phyloP scores from a whole-genome alignment of 768 basidiomycete species.

The Amanita phalloides region DNA sequence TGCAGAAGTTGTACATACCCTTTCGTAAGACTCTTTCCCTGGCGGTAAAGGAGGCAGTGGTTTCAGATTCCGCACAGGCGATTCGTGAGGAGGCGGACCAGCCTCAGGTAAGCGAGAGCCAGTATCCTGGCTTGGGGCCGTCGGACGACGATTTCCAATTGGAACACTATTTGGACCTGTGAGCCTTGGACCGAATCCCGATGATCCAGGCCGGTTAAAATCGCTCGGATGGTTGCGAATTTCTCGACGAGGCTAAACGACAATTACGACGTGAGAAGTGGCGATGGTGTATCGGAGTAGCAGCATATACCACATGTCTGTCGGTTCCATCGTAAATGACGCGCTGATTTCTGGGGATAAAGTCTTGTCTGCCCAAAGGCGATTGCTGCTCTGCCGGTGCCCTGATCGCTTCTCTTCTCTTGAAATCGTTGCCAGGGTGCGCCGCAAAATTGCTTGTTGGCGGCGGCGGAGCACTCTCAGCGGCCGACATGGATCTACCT shows the following conservation, averaged over 20 bases:
- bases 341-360: background rate
- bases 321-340: slow-evolving; percentile 5
- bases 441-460: background rate
- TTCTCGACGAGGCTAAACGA: slow-evolving; percentile 13
- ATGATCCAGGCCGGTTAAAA: slow-evolving; percentile 9
- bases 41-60: slow-evolving; percentile 12
- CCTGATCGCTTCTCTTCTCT: background rate
- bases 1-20: slow-evolving; percentile 10
- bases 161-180: slow-evolving; percentile 30
- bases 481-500: background rate
- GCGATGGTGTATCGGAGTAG: background rate
- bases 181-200: slow-evolving; percentile 8
- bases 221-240: slow-evolving; percentile 15
- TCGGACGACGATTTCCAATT: slow-evolving; percentile 18
- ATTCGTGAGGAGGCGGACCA: background rate
- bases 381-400: background rate
- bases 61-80: slow-evolving; percentile 5
- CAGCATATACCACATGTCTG: slow-evolving; percentile 6
- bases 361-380: background rate
- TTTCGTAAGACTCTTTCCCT: slow-evolving; percentile 17
- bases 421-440: background rate
- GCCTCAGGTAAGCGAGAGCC: slow-evolving; percentile 3
- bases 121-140: slow-evolving; percentile 5
- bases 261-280: background rate
- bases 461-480: background rate